Base-by-base conservation (phyloP, 495 filamentous ascomycete species). In the Xylaria grammica region DNA sequence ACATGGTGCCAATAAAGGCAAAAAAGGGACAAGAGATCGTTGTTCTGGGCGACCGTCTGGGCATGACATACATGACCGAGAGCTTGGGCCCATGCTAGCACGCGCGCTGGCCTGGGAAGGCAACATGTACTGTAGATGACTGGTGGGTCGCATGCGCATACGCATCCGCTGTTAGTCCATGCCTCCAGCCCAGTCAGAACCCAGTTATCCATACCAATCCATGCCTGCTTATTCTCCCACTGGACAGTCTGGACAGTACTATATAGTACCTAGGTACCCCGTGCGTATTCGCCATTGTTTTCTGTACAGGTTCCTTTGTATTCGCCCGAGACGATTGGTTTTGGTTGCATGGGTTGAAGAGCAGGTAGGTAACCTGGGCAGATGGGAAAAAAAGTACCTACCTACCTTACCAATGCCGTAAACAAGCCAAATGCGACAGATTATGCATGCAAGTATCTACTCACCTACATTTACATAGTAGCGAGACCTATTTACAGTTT, bases 381-480 rank as follows among this genome's bases (percentile, higher is more conserved):
- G n/a, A n/a, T n/a, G n/a, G n/a, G n/a, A n/a, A n/a, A n/a, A n/a
- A n/a, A n/a, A n/a, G n/a, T n/a, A n/a, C n/a, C n/a, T n/a, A n/a
- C n/a, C n/a, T n/a, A n/a, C n/a, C n/a, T n/a, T n/a, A n/a, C n/a
- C n/a, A n/a, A n/a, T n/a, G n/a, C n/a, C n/a, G n/a, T n/a, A n/a
- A n/a, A n/a, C n/a, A n/a, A 36, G 34, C 13, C 17, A 29, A 48
- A 48, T 59, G 56, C 36, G 42, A 36, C 17, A 27, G 27, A 24
- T 36, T 48, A 62, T 62, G 60, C 60, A 62, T 62, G 59, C 59
- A 42, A 22, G 60, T 34, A 24, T 32, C 22, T 30, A 52, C 30
- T 11, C 51, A 49, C 56, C 40, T 34, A 59, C 27, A 36, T 36
- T n/a, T n/a, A n/a, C n/a, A n/a, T n/a, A n/a, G n/a, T n/a, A n/a